Conservation (phyloP, 2,329 filamentous ascomycete species). For the Beauveria brongniartii region DNA sequence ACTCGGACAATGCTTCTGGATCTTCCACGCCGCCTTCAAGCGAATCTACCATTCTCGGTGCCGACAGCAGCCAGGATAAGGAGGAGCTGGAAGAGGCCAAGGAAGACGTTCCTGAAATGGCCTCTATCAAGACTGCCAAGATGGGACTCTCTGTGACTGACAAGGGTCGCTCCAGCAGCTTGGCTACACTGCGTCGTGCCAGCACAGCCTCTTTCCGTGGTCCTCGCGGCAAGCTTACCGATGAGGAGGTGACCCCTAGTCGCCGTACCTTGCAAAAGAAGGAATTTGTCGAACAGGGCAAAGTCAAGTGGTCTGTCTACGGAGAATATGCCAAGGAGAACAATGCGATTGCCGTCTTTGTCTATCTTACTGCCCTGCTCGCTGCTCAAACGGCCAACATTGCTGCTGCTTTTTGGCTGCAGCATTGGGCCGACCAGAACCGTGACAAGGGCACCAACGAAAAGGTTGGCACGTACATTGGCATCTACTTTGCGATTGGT, state of each 20-base stretch:
- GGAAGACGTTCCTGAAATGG: conserved; percentile 66
- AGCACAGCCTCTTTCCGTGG: conserved; percentile 87
- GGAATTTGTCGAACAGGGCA: conserved; percentile 87
- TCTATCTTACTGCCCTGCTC: conserved; percentile 72
- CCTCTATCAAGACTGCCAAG: conserved; percentile 54
- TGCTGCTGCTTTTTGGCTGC: conserved; percentile 84
- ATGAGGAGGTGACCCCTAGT: conserved; percentile 68
- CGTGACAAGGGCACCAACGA: conserved; percentile 58
- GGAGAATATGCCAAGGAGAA: conserved; percentile 90
- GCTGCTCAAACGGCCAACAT: conserved; percentile 77
- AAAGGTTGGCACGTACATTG: conserved; percentile 80
- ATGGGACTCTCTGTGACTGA: conserved; percentile 33
- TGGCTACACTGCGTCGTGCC: conserved; percentile 75
- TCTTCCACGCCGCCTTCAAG: conserved; percentile 42
- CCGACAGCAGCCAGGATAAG: conserved; percentile 45
- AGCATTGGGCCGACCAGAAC: conserved; percentile 83
- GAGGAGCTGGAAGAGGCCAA: conserved; percentile 69
- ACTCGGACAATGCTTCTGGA: conserved; percentile 36
- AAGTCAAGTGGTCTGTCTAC: conserved; percentile 94
- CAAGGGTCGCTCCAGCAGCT: conserved; percentile 60
- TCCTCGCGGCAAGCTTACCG: conserved; percentile 71
- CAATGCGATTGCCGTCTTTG: conserved; percentile 72
- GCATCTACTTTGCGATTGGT: conserved; percentile 92
- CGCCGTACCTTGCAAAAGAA: conserved; percentile 83
- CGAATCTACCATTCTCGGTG: conserved; percentile 49